Percentiles rank a stretch among this genome's conserved stretches.
Conservation (phyloP, 169 alveolate genomes). For the Perkinsus chesapeaki region DNA sequence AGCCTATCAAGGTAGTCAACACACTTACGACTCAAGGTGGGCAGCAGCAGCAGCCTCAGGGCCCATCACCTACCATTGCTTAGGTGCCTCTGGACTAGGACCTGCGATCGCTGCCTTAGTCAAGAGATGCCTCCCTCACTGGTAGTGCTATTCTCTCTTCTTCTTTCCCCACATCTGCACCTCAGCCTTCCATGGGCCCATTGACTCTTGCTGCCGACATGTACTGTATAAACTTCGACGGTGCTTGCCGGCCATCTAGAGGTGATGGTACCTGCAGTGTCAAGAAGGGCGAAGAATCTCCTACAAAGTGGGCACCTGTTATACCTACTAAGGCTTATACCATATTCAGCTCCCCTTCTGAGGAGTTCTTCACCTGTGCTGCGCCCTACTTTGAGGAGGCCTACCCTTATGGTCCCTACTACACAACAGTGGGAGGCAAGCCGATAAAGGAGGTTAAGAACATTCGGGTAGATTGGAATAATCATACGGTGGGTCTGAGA, state of each 20-base stretch:
- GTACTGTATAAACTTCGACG: background rate
- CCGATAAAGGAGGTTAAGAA: background rate
- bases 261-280: background rate
- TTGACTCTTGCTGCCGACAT: background rate
- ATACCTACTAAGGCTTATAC: too few relatives aligned
- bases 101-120: background rate
- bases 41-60: too few relatives aligned
- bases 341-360: background rate
- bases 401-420: background rate
- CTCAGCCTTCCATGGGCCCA: background rate
- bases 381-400: background rate
- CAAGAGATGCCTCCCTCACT: background rate
- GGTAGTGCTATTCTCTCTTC: background rate
- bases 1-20: background rate
- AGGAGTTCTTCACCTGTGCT: background rate
- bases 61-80: too few relatives aligned
- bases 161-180: background rate
- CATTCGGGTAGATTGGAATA: background rate
- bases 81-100: background rate
- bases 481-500: background rate
- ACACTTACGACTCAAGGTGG: background rate
- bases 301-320: too few relatives aligned
- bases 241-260: background rate
- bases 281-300: background rate
- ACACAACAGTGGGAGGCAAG: background rate